Evolutionary conservation across 768 basidiomycete genomes (phyloP).

Genomic region (Mycena latifolia): DNA sequence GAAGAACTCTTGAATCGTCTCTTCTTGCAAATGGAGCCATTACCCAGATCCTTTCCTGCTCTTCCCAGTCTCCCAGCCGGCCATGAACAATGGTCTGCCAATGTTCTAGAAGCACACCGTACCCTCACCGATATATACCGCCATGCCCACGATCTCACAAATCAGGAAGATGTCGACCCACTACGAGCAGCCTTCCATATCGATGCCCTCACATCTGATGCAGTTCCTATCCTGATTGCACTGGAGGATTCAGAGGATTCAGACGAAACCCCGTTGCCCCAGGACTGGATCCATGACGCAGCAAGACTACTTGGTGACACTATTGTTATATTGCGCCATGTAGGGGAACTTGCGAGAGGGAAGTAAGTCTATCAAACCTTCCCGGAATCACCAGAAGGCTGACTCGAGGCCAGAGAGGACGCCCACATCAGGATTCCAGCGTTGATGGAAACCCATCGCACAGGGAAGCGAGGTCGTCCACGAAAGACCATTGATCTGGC

Average conservation of each 20-base stretch:
- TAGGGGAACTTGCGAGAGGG: conserved; percentile 2
- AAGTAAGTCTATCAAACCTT: not conserved
- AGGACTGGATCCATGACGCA: not conserved
- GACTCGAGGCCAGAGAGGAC: conserved; percentile 18
- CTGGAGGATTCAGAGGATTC: not conserved
- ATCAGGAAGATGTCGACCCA: conserved; percentile 7
- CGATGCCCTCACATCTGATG: conserved; percentile 1
- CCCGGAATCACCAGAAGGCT: too few species aligned
- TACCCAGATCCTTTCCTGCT: not conserved
- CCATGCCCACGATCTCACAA: not conserved
- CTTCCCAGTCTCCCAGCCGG: not conserved
- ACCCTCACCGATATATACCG: not conserved
- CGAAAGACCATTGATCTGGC: not conserved
- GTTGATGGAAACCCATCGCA: not conserved
- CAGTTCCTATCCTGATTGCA: not conserved
- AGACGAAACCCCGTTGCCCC: not conserved
- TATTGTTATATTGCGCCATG: not conserved
- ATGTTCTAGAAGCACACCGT: conserved; percentile 1
- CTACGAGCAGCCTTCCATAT: conserved; percentile 1
- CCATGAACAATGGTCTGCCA: conserved; percentile 1
- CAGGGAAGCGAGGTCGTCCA: conserved; percentile 3
- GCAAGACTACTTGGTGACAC: not conserved
- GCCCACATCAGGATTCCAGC: not conserved
- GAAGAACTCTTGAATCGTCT: too few species aligned
- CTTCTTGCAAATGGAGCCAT: too few species aligned